phyloP scores from a whole-genome alignment of 306 rosid genomes.

The Gillenia trifoliata region DNA sequence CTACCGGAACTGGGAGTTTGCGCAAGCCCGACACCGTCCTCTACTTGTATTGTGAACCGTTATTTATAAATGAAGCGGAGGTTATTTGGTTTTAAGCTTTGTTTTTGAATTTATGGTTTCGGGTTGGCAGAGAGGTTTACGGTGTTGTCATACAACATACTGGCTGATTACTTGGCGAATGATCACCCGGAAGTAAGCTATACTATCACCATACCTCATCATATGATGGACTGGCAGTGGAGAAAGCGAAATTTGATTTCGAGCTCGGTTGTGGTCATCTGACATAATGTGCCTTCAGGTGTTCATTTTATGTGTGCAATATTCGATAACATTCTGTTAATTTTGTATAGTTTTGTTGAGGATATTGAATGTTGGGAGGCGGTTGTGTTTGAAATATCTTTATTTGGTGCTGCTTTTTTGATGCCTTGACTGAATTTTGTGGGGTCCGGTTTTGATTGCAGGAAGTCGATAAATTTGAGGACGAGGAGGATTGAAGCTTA shows the following conservation, averaged over 20 bases:
- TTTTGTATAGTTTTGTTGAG: neutral
- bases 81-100: constrained; percentile 11
- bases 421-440: neutral
- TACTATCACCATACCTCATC: constrained; percentile 65
- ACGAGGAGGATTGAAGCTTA: constrained; percentile 61
- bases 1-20: constrained; percentile 80
- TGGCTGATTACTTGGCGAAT: constrained; percentile 83
- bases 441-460: constrained; percentile 24
- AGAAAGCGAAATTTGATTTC: constrained; percentile 57
- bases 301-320: neutral
- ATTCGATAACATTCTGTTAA: neutral
- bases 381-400: neutral
- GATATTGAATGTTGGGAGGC: neutral
- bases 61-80: neutral
- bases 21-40: constrained; percentile 38
- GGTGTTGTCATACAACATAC: constrained; percentile 78
- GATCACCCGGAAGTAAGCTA: constrained; percentile 60
- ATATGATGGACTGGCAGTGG: constrained; percentile 81
- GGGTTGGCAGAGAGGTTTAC: constrained; percentile 57
- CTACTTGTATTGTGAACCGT: constrained; percentile 38
- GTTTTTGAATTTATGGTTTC: neutral
- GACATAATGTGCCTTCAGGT: constrained; percentile 97
- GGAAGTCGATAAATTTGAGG: constrained; percentile 90
- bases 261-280: constrained; percentile 88
- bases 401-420: neutral